Percentiles rank a stretch among this genome's conserved stretches.
Evolutionary conservation across 202 grass and related monocot genomes (phyloP).

Genomic region (Schoenoplectus triqueter): DNA sequence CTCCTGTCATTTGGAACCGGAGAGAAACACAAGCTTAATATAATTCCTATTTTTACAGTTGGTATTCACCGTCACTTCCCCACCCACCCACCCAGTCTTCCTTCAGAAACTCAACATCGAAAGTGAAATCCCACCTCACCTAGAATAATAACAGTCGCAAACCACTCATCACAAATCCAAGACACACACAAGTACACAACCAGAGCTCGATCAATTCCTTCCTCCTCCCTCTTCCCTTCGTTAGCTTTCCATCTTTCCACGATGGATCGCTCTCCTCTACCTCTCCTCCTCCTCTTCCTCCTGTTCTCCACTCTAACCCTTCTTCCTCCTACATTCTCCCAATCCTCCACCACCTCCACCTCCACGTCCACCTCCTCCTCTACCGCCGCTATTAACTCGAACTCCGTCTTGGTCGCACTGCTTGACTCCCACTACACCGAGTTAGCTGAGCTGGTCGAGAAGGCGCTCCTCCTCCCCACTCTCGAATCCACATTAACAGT

Average conservation of each 20-base stretch:
- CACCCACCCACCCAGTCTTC: constrained; percentile 28
- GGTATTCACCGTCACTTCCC: constrained; percentile 6
- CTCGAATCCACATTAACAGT: constrained; percentile 67
- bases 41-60: not conserved
- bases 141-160: constrained; percentile 11
- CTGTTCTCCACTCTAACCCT: not conserved
- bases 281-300: constrained; percentile 30
- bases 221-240: not conserved
- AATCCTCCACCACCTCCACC: constrained; percentile 12
- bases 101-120: constrained; percentile 1
- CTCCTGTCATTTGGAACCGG: not conserved
- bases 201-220: not conserved
- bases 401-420: constrained; percentile 82
- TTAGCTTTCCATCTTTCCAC: not conserved
- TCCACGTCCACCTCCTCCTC: not conserved
- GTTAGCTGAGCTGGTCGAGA: constrained; percentile 86
- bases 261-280: not conserved
- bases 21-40: not conserved
- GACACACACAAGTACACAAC: not conserved
- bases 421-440: constrained; percentile 93
- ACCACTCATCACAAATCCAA: not conserved
- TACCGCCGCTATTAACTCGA: constrained; percentile 60
- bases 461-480: constrained; percentile 70
- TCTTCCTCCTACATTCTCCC: constrained; percentile 34
- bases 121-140: constrained; percentile 20